Percentiles rank a stretch among this genome's conserved stretches.
These are phyloP conservation scores for Trichodelitschia bisporula DNA, from an alignment of 495 filamentous ascomycete species.

Conservation along the genomic window DNA sequence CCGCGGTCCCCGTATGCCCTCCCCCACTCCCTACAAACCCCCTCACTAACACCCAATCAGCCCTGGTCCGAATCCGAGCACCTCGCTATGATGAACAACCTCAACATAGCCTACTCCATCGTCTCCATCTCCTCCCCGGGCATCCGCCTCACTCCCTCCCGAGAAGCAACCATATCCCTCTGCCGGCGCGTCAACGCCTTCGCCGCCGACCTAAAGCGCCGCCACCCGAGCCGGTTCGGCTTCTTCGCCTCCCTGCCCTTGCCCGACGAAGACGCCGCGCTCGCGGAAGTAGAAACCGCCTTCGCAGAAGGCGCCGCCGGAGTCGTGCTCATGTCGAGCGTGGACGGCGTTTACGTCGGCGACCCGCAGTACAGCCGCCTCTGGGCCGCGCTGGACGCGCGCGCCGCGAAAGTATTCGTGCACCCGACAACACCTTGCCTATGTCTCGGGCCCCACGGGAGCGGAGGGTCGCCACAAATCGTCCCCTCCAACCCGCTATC, in stretches of 20 bases:
- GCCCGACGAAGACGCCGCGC: constrained; percentile 18
- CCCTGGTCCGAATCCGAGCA: constrained; percentile 21
- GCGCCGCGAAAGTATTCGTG: constrained; percentile 21
- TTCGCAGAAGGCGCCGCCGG: constrained; percentile 21
- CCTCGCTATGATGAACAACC: constrained; percentile 21
- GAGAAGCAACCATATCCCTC: constrained; percentile 12
- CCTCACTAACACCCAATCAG: not conserved
- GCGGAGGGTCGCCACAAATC: not conserved
- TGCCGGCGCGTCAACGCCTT: constrained; percentile 18
- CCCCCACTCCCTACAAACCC: not conserved
- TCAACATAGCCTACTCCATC: constrained; percentile 24
- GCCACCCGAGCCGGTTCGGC: constrained; percentile 18
- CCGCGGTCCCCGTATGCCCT: constrained; percentile 17
- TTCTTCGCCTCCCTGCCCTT: constrained; percentile 28
- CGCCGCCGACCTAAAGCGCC: constrained; percentile 16
- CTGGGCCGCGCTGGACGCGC: constrained; percentile 14
- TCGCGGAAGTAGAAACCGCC: constrained; percentile 21
- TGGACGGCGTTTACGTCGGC: constrained; percentile 26
- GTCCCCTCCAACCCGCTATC: constrained; percentile 7
- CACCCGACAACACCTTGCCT: constrained; percentile 24
- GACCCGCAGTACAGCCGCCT: constrained; percentile 19
- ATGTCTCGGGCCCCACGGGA: constrained; percentile 1
- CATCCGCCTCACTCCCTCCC: constrained; percentile 19
- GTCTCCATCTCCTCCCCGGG: constrained; percentile 26
- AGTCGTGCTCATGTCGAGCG: constrained; percentile 22